Base-by-base conservation (phyloP, 768 basidiomycete species). In the Tricholoma saponaceum region DNA sequence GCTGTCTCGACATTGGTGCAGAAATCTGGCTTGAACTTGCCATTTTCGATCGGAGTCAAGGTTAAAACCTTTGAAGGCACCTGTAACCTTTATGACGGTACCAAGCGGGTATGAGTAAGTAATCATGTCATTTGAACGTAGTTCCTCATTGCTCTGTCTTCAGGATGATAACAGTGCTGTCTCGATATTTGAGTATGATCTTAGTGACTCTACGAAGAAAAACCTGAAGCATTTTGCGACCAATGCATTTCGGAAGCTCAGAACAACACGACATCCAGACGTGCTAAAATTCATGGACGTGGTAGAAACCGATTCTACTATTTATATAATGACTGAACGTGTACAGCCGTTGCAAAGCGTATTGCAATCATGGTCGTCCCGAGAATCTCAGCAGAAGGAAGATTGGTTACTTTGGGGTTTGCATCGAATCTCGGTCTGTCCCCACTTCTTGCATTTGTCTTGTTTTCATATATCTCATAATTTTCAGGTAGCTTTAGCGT, bases 321-420 rank as follows among this genome's bases (percentile, higher is more conserved):
- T 98, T 43, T 89, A 92, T 69, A 90, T 99, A 65, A 90, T 98
- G 80, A 99, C 97, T 1, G 97, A 99, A 72, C 87, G 92, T 3
- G 88, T 98, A 12, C 79, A 83, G 30, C 92, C 96, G 4, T 74
- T 98, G 18, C 77, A 81, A 13, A 68, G 73, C 7, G 81, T 83
- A 1, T 68, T 97, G 51, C 73, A 83, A 39, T 76, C 83, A 9
- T 89, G 87, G 82, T 75, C 81, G 2, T 76, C 78, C 41, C 87
- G 86, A 60, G 78, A 76, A 50, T 72, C 75, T n/a, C 83, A 81
- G 68, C 86, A 84, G 64, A 80, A 76, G 61, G 90, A 94, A 62
- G 93, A 96, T 64, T 97, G 92, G 90, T 71, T 96, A 20, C 69
- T 97, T 4, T 99, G 95, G 95, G 95, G 95, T 5, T 72, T 98